Percentiles rank a stretch among this genome's conserved stretches.
Conservation (phyloP, 805 yeast genomes). For the Metschnikowia baotianmanensis region DNA sequence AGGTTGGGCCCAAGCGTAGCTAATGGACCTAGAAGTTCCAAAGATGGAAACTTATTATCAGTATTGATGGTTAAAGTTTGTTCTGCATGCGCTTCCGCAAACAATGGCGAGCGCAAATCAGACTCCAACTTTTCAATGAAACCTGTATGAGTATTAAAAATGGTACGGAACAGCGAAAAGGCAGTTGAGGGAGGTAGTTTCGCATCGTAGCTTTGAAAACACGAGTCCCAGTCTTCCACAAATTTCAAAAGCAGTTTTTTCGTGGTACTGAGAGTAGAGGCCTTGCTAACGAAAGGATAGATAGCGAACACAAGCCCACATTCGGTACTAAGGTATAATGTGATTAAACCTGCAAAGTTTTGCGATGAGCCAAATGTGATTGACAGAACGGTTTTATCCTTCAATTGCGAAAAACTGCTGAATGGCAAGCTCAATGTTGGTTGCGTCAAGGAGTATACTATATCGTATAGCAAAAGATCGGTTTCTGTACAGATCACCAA, state of each 20-base stretch:
- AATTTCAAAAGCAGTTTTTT: conserved; percentile 10
- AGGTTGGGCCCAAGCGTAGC: conserved; percentile 7
- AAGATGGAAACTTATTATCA: neutral
- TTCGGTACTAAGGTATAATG: conserved; percentile 15
- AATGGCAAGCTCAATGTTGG: conserved; percentile 13
- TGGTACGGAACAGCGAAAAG: conserved; percentile 5
- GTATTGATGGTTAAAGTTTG: conserved; percentile 1
- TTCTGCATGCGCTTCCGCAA: conserved; percentile 3
- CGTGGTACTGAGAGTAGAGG: conserved; percentile 9
- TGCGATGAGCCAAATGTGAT: conserved; percentile 17
- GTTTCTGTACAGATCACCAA: conserved; percentile 15
- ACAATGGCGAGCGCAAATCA: conserved; percentile 4
- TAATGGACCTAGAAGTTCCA: conserved; percentile 11
- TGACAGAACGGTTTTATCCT: conserved; percentile 7
- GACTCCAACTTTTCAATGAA: conserved; percentile 8
- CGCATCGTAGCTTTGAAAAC: conserved; percentile 2
- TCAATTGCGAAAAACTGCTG: conserved; percentile 5
- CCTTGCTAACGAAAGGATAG: conserved; percentile 13
- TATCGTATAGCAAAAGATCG: conserved; percentile 14
- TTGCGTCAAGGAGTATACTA: conserved; percentile 10
- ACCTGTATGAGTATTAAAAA: conserved; percentile 7
- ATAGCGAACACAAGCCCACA: conserved; percentile 14
- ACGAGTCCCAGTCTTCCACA: conserved; percentile 11
- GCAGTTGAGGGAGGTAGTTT: conserved; percentile 14
- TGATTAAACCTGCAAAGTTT: conserved; percentile 15